Percentiles rank a stretch among this genome's conserved stretches.
phyloP scores from a whole-genome alignment of 2,329 filamentous ascomycete genomes.

The Onygenales sp. region DNA sequence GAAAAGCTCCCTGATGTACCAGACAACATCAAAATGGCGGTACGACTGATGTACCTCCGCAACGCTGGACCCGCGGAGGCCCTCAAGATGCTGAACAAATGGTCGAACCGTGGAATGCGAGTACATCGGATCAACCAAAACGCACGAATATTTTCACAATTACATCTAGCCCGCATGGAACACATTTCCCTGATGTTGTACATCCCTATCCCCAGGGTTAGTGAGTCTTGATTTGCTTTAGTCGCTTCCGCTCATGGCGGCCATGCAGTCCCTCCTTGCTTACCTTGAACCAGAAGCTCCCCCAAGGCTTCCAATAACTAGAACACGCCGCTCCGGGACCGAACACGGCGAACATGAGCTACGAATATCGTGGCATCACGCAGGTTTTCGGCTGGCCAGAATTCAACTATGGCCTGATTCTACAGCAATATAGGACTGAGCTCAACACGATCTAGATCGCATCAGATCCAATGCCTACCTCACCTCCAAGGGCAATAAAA shows the following conservation, averaged over 20 bases:
- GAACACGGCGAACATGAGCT: conserved; percentile 8
- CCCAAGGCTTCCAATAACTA: conserved; percentile 7
- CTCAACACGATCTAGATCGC: conserved; percentile 8
- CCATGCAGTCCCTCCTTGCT: background rate
- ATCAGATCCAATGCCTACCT: conserved; percentile 8
- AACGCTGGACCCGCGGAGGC: no score
- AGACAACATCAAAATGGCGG: no score
- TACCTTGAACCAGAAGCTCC: conserved; percentile 1
- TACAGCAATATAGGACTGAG: conserved; percentile 7
- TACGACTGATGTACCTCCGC: no score
- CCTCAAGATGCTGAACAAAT: no score
- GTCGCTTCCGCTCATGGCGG: background rate
- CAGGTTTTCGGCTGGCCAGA: conserved; percentile 9
- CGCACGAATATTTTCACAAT: no score
- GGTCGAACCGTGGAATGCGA: no score
- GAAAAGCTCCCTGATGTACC: no score
- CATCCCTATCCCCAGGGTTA: no score
- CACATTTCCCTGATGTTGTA: no score
- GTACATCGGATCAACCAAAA: no score
- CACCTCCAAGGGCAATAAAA: conserved; percentile 6
- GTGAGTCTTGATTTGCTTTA: no score
- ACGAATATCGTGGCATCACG: conserved; percentile 7
- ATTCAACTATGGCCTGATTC: conserved; percentile 10
- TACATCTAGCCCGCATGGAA: no score
- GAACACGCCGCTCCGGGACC: background rate